Percentiles rank a stretch among this genome's conserved stretches.
Evolutionary conservation across 148 eudicot species (phyloP).

Genomic region (Vaccinium darrowii): DNA sequence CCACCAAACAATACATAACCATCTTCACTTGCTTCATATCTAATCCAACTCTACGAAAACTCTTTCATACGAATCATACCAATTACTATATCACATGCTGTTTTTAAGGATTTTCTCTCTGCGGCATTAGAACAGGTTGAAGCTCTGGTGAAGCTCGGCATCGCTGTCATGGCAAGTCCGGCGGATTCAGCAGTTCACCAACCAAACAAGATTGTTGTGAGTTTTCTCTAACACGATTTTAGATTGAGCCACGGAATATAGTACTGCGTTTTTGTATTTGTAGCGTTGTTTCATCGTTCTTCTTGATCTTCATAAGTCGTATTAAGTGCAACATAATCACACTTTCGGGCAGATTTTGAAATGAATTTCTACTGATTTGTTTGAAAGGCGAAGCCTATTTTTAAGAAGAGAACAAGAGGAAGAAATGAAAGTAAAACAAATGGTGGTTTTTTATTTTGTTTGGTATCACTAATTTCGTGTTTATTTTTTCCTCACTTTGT

Average conservation of each 20-base stretch:
- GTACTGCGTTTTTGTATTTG: not conserved
- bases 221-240: not conserved
- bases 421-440: not conserved
- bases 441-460: not conserved
- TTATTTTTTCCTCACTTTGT: not conserved
- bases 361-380: not conserved
- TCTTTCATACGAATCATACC: not conserved
- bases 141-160: not conserved
- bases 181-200: constrained; percentile 10
- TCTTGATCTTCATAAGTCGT: not conserved
- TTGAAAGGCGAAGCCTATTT: not conserved
- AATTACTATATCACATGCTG: not conserved
- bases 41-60: constrained; percentile 15
- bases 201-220: constrained; percentile 19
- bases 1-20: constrained; percentile 17
- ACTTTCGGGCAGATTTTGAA: not conserved
- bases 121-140: not conserved
- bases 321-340: not conserved
- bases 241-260: not conserved
- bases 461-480: no score
- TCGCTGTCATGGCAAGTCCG: constrained; percentile 24
- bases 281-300: not conserved
- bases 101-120: not conserved
- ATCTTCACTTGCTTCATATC: constrained; percentile 22
- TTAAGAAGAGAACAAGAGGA: not conserved